These are phyloP conservation scores for Pleurostoma richardsiae DNA, from an alignment of 2,329 filamentous ascomycete species.

Conservation along the genomic window DNA sequence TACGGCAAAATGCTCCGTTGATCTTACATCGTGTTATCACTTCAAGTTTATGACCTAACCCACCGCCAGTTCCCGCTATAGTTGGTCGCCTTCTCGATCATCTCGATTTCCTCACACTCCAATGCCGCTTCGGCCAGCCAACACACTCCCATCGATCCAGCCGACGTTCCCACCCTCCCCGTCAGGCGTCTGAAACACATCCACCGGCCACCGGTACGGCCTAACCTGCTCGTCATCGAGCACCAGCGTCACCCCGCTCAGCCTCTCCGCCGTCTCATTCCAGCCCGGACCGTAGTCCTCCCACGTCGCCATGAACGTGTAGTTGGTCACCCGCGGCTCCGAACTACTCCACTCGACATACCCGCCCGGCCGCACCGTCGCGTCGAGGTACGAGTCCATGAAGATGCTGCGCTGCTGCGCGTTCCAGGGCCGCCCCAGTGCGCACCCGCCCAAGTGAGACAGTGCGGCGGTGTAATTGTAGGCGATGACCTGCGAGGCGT, in stretches of 20 bases:
- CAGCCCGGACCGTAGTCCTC: slow-evolving; percentile 46
- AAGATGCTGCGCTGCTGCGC: slow-evolving; percentile 52
- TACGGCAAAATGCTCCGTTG: no score
- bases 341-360: slow-evolving; percentile 47
- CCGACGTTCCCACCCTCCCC: slow-evolving; percentile 9
- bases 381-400: slow-evolving; percentile 45
- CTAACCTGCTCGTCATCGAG: slow-evolving; percentile 27
- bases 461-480: slow-evolving; percentile 43
- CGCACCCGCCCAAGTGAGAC: slow-evolving; percentile 36
- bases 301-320: slow-evolving; percentile 54
- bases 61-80: no score
- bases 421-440: slow-evolving; percentile 61
- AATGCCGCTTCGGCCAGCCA: slow-evolving; percentile 1
- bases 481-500: slow-evolving; percentile 45
- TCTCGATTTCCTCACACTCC: no score
- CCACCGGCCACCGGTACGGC: slow-evolving; percentile 17
- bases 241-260: slow-evolving; percentile 35
- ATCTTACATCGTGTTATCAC: no score
- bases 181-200: slow-evolving; percentile 12
- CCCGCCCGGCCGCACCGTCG: slow-evolving; percentile 43
- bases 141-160: slow-evolving; percentile 13
- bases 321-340: slow-evolving; percentile 32
- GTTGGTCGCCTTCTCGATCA: no score
- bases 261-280: slow-evolving; percentile 38
- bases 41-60: no score